phyloP scores from a whole-genome alignment of 495 filamentous ascomycete genomes.

The Aspergillus carlsbadensis region DNA sequence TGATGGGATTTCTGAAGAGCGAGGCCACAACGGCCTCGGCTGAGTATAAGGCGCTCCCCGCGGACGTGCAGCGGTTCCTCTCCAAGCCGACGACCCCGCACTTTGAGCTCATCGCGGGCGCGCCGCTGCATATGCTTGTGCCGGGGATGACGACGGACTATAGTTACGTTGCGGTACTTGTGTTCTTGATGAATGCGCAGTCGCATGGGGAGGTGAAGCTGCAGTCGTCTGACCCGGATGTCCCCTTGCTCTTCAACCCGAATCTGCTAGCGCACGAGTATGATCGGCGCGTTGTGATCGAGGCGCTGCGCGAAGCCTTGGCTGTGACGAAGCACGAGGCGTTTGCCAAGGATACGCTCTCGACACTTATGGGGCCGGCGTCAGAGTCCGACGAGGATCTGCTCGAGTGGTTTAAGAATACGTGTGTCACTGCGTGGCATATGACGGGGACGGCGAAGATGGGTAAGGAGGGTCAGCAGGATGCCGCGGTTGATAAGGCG shows the following conservation, averaged over 20 bases:
- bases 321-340: conserved; percentile 42
- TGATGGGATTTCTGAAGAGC: conserved; percentile 55
- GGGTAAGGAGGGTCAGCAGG: conserved; percentile 47
- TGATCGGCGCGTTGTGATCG: conserved; percentile 54
- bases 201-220: conserved; percentile 52
- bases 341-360: conserved; percentile 46
- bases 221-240: conserved; percentile 52
- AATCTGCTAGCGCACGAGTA: conserved; percentile 55
- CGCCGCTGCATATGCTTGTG: conserved; percentile 29
- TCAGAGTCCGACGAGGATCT: conserved; percentile 57
- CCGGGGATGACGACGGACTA: conserved; percentile 28
- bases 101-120: conserved; percentile 42
- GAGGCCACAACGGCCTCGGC: conserved; percentile 30
- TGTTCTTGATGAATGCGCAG: conserved; percentile 40
- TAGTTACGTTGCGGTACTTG: conserved; percentile 29
- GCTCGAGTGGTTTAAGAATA: conserved; percentile 45
- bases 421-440: conserved; percentile 44
- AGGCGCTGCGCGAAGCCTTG: conserved; percentile 48
- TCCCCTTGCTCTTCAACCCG: conserved; percentile 57
- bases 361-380: conserved; percentile 40
- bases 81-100: conserved; percentile 45
- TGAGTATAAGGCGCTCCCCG: conserved; percentile 47
- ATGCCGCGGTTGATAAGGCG: conserved; percentile 53
- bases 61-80: conserved; percentile 36
- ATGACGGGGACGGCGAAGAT: conserved; percentile 64